phyloP scores from a whole-genome alignment of 1,284 basidiomycete species.

The Calocybe gambosa region DNA sequence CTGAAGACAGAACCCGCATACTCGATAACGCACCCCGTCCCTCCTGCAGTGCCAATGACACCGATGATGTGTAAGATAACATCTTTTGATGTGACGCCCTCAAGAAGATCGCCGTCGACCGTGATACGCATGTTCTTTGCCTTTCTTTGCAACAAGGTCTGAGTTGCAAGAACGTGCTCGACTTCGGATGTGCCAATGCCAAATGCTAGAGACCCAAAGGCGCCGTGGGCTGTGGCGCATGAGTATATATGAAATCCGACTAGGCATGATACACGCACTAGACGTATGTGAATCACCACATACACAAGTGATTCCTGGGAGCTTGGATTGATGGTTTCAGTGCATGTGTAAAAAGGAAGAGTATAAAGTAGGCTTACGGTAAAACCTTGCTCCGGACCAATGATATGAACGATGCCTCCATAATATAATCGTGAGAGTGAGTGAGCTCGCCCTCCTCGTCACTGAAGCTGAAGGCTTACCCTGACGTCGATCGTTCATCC shows the following conservation, averaged over 20 bases:
- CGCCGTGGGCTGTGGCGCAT: constrained; percentile 71
- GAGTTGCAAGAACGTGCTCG: constrained; percentile 95
- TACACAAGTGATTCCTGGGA: constrained; percentile 93
- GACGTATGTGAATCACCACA: constrained; percentile 96
- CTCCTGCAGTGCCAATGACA: constrained; percentile 90
- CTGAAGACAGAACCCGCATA: constrained; percentile 91
- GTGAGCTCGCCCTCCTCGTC: constrained; percentile 7
- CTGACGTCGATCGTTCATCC: constrained; percentile 86
- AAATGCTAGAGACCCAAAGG: constrained; percentile 93
- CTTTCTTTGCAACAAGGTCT: constrained; percentile 89
- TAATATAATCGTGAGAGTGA: constrained; percentile 12
- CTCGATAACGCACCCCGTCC: constrained; percentile 91
- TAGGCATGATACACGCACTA: constrained; percentile 41
- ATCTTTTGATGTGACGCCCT: constrained; percentile 93
- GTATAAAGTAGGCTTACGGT: constrained; percentile 43
- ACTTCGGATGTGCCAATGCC: constrained; percentile 97
- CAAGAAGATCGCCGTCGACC: constrained; percentile 80
- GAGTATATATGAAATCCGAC: constrained; percentile 6
- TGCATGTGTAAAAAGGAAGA: constrained; percentile 1
- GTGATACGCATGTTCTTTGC: constrained; percentile 95
- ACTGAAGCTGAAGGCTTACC: constrained; percentile 37
- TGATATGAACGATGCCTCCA: constrained; percentile 96
- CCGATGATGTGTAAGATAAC: constrained; percentile 95
- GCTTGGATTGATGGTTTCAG: constrained; percentile 31
- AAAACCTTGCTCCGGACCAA: constrained; percentile 96